Base-by-base conservation (phyloP, 1,284 basidiomycete genomes). In the Heterobasidion parviporum region DNA sequence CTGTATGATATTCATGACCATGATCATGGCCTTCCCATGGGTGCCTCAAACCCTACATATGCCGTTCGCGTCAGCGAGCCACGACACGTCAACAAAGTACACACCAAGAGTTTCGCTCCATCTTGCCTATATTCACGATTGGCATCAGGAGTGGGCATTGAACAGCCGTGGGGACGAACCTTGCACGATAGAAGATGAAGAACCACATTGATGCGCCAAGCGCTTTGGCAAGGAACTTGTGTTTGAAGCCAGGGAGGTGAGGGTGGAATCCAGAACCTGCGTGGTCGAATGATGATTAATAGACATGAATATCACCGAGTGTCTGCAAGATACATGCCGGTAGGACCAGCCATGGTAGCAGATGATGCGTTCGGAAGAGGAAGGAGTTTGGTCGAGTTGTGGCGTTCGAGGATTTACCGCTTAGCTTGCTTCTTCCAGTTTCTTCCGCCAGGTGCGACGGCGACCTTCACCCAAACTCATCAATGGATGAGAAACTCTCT, bases 171-270 rank as follows among this genome's bases (percentile, higher is more conserved):
- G 10, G 20, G 15, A 79, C 89, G 70, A 66, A 94, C 92, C 92
- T 79, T 61, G 89, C 87, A 59, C 92, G 85, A 74, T 95, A 96
- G 77, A 96, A 95, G 70, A 96, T 91, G 79, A 94, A 97, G 83
- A 96, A 96, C 92, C 92, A 96, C 93, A 96, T 96, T 46, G 85
- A 83, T 43, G 92, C 93, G 57, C 93, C 94, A 56, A 96, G 77
- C 53, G 83, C 82, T 72, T 94, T 94, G 45, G 89, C 82, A 38
- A 94, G 78, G 68, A 92, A 82, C 59, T 81, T 83, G 72, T 93
- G 83, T 66, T 79, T 81, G 64, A 85, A 77, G 20, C 87, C 84
- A 45, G 92, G 90, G 44, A 92, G 77, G 70, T 92, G 91, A 45
- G 92, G 92, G 70, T 92, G 77, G 66, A 93, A 94, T 64, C 89